Base-by-base conservation (phyloP, 148 eudicot genomes). In the Silene latifolia region DNA sequence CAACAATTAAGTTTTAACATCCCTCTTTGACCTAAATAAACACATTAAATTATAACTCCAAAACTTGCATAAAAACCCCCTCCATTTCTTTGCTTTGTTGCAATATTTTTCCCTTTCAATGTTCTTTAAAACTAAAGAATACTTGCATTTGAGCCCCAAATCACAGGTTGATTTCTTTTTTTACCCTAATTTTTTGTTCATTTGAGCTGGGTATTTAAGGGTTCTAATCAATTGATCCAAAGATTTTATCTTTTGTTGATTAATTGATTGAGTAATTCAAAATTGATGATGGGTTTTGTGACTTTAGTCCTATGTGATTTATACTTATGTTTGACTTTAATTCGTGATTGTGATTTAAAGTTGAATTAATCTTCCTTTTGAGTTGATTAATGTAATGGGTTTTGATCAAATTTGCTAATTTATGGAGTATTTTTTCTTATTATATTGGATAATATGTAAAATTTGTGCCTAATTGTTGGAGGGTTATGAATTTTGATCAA, bases 121-220 rank as follows among this genome's bases (percentile, higher is more conserved):
- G 63, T 60, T 7, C 63, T 60, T 69, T 23, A 62, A 44, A 24
- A 21, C 58, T 5, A 51, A 21, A 19, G 57, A 66, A 13, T 7
- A 12, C 59, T 64, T 65, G 4, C 25, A 14, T 74, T 19, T 51
- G 56, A 63, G 64, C 39, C 32, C 42, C 27, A 29, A 21, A 74
- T 79, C 25, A 15, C 39, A 74, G 74, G 65, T 79, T 32, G 0
- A 32, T 32, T 74, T 70, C 24, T 24, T 44, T 51, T 72, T 71
- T 64, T 59, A 32, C 60, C 47, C 72, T 54, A 14, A 24, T 3
- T 58, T 60, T 60, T 60, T 60, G 63, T 60, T 60, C 29, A 7
- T 63, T 62, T 72, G 69, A 71, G 29, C 0, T 78, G 44, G 73
- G 58, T 72, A 54, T 78, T 9, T 5, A 18, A 9, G 76, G 80